Base-by-base conservation (phyloP, 805 yeast genomes). In the Candida ortonii region DNA sequence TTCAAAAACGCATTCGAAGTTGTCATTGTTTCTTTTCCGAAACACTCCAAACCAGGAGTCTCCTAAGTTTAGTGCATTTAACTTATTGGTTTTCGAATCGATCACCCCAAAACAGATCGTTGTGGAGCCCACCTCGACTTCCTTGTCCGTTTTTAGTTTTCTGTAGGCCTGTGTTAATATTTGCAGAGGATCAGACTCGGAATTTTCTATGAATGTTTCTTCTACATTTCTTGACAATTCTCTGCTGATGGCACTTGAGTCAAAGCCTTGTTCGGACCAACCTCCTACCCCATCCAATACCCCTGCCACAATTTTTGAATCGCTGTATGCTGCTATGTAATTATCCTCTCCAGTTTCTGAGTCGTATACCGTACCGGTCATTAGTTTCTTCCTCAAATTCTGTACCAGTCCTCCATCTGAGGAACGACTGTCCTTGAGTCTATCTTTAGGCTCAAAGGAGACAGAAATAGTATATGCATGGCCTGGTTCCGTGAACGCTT, bases 201-300 rank as follows among this genome's bases (percentile, higher is more conserved):
- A 43, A 6, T 44, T 30, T 6, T 27, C 28, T 19, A 59, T 18
- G 34, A 49, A 78, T 13, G 42, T 47, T 2, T 60, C 53, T 13
- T 70, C 67, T 52, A 86, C 68, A 3, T 75, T 65, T 5, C 61
- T 61, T 45, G 95, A 82, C 24, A 90, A 62, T 49, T 85, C 93
- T 47, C 94, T 70, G 25, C 93, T 80, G 40, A 90, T 84, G 6
- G 90, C 90, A 38, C 87, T 74, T 2, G 96, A 84, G 57, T 90
- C 96, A 50, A 78, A 83, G 0, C 97, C 97, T 29, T 84, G 80
- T 41, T 85, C 93, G 1, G 84, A 75, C 97, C 97, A 90, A 3
- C 97, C 97, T 11, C 97, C 97, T 4, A 93, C 97, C 10, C 98
- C 98, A 62, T 90, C 98, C 5, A 96, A 83, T 3, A 84, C 93